Evolutionary conservation across 2,329 filamentous ascomycete species (phyloP), one percentile per base, ranked within the genome.

Genomic region (Leptographium flavum): DNA sequence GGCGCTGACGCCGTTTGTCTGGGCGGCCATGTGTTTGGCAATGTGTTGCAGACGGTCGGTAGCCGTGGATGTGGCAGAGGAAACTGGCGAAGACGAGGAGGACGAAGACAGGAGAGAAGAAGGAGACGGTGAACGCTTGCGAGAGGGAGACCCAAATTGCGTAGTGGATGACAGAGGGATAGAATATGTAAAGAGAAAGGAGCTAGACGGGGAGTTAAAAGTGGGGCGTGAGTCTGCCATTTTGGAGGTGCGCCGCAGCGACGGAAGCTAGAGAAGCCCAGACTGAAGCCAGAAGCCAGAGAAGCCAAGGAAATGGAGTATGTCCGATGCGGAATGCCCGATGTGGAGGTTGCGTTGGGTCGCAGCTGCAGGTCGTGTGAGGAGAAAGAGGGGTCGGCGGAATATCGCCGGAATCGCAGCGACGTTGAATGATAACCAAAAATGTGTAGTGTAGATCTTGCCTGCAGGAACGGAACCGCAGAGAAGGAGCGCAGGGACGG

Each of bases 11-110:
- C 65, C 61, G 19, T 47, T 42, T 13, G 51, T 44, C 23, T 27
- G 41, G 21, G 22, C 22, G 8, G 50, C 43, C 73, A 92, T 81
- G 65, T 92, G 86, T 59, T 68, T 70, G 56, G 73, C 71, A 56
- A 87, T 73, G 57, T 69, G 79, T 55, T 73, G 69, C 49, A 81
- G 64, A 62, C 76, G 67, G 54, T 68, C 65, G 50, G 71, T 62
- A 54, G 68, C 66, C 47, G 69, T 67, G 54, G 50, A 57, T 49
- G 69, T 64, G 45, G 70, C n/a, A n/a, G n/a, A n/a, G n/a, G n/a
- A n/a, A n/a, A n/a, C n/a, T n/a, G n/a, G 64, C 51, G 63, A 64
- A 53, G 59, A 58, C 1, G 47, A 21, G 31, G 47, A 31, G 14
- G 49, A 47, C 13, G 49, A 32, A 5, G 36, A 44, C 13, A n/a